Evolutionary conservation across 805 yeast species (phyloP), one percentile per base, ranked within the genome.

Genomic region (Hanseniaspora jakobsenii): DNA sequence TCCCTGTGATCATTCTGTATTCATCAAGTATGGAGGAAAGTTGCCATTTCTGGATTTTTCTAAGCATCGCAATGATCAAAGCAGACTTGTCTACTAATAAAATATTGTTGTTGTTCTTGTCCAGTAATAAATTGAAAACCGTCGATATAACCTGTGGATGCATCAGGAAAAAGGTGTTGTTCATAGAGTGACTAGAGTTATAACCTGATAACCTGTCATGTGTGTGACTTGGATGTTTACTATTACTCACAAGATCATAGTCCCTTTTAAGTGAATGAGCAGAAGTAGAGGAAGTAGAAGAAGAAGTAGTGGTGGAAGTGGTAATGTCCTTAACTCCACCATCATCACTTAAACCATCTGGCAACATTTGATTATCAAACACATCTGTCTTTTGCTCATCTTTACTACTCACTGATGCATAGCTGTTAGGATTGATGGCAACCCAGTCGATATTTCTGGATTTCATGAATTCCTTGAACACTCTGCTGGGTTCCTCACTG

Each of bases 41-140:
- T 53, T 77, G 79, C 97, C 96, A 89, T 61, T 81, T 81, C 60
- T 84, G 91, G 31, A 87, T 67, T 57, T 80, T 78, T 41, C 98
- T 67, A 27, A 91, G 62, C 2, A 87, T 66, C 0, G 96, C 95
- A 9, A 85, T 73, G 16, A 87, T 69, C 10, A 91, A 75, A 48
- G 81, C 78, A 6, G 87, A 78, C 30, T 81, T 73, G 56, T 91
- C 97, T 18, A 91, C 75, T 12, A 89, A 59, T 36, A 89, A 64
- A 4, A 82, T 58, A 42, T 86, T 86, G 54, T 80, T 77, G 51
- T 78, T 66, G 21, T 71, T 64, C 26, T 55, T 61, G 56, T 89
- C 77, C 32, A 89, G 63, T 6, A 84, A 55, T 14, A 77, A 63
- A 47, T 77, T 77, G 48, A 91, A 71, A 2, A 85, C 77, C 43